A percentile compares a stretch with the other conserved stretches of the same genome.
Evolutionary conservation across 2,329 filamentous ascomycete species (phyloP).

Genomic region (Microcera coccophila): DNA sequence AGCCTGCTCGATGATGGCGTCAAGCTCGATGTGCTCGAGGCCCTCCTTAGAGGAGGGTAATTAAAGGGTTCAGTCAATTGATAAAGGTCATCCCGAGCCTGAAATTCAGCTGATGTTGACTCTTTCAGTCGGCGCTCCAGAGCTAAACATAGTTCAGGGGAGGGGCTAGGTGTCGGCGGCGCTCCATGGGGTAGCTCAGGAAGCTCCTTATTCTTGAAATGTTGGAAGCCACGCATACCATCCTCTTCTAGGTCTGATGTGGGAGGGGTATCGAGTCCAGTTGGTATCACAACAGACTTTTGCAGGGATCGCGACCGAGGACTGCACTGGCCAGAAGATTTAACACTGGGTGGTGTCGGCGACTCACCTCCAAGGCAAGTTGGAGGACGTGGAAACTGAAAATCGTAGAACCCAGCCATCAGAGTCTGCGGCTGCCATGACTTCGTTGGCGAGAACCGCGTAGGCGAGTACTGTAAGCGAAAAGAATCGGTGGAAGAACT

Average conservation of each 20-base stretch:
- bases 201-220: conserved; percentile 27
- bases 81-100: conserved; percentile 25
- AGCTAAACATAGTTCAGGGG: conserved; percentile 32
- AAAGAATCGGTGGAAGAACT: conserved; percentile 12
- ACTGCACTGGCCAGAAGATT: conserved; percentile 23
- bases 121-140: conserved; percentile 25
- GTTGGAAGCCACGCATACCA: conserved; percentile 7
- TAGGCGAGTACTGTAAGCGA: conserved; percentile 17
- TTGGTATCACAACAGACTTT: conserved; percentile 16
- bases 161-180: conserved; percentile 33
- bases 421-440: conserved; percentile 19
- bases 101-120: conserved; percentile 26
- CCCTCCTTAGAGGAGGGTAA: conserved; percentile 21
- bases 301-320: conserved; percentile 25
- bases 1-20: conserved; percentile 25
- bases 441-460: conserved; percentile 25
- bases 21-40: conserved; percentile 30
- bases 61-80: conserved; percentile 26
- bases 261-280: conserved; percentile 33
- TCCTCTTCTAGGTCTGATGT: conserved; percentile 34
- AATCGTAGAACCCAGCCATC: conserved; percentile 32
- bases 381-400: conserved; percentile 37
- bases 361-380: conserved; percentile 25
- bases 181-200: conserved; percentile 23
- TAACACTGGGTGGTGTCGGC: conserved; percentile 20